These are phyloP conservation scores for Benincasa hispida DNA, from an alignment of 306 rosid genomes.

Conservation along the genomic window DNA sequence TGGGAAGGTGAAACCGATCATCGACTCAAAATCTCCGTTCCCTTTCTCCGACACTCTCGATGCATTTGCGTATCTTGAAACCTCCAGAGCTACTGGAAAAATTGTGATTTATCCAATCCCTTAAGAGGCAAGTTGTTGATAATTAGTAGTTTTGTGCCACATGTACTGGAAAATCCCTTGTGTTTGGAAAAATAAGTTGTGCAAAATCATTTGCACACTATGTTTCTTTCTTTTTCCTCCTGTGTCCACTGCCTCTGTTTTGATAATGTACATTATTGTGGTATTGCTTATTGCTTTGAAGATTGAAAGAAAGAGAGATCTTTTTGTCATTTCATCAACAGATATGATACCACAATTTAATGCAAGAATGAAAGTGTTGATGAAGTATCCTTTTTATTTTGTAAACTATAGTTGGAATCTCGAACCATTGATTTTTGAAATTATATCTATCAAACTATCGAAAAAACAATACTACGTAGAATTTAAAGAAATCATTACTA, in stretches of 20 bases:
- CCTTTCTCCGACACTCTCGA: conserved; percentile 40
- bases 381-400: not conserved
- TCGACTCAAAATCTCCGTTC: conserved; percentile 55
- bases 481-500: no score
- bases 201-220: not conserved
- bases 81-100: conserved; percentile 49
- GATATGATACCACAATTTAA: not conserved
- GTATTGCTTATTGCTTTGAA: not conserved
- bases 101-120: conserved; percentile 52
- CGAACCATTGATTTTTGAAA: no score
- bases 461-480: no score
- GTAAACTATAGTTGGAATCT: no score
- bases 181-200: not conserved
- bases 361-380: not conserved
- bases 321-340: not conserved
- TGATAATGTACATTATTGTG: not conserved
- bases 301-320: not conserved
- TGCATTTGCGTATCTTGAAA: conserved; percentile 45
- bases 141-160: not conserved
- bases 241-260: not conserved
- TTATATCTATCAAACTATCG: no score
- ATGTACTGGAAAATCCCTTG: not conserved
- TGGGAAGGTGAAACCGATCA: conserved; percentile 55
- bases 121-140: conserved; percentile 2
- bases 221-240: not conserved